A percentile compares a stretch with the other conserved stretches of the same genome.
These are phyloP conservation scores for Inosperma sp. DNA, from an alignment of 768 basidiomycete genomes.

Conservation along the genomic window DNA sequence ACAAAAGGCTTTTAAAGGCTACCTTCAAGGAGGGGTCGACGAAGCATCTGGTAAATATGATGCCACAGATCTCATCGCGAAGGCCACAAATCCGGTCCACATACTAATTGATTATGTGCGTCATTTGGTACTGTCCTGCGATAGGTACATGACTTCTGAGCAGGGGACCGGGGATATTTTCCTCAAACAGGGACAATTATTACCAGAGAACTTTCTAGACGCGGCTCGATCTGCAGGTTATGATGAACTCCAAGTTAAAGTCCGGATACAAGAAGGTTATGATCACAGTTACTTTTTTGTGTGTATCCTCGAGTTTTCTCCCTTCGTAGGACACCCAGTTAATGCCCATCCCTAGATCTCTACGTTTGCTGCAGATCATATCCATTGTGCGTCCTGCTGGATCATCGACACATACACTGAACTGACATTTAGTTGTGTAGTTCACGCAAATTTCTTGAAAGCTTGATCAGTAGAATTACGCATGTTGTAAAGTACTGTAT, in stretches of 20 bases:
- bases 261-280: conserved; percentile 78
- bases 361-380: conserved; percentile 84
- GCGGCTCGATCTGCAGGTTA: conserved; percentile 72
- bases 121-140: conserved; percentile 6
- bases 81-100: conserved; percentile 58
- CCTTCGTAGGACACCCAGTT: not conserved
- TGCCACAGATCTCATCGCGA: conserved; percentile 75
- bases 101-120: conserved; percentile 85
- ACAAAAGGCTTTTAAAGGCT: conserved; percentile 83
- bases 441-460: conserved; percentile 86
- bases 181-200: conserved; percentile 79
- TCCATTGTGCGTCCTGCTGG: conserved; percentile 61
- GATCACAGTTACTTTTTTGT: conserved; percentile 90
- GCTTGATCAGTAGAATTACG: conserved; percentile 35
- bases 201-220: conserved; percentile 83
- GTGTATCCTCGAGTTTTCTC: conserved; percentile 16
- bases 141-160: not conserved
- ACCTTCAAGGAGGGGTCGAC: conserved; percentile 68
- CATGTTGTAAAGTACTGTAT: not conserved
- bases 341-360: conserved; percentile 55
- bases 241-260: conserved; percentile 69
- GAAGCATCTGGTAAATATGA: conserved; percentile 78
- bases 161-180: conserved; percentile 82
- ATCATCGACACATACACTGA: conserved; percentile 10
- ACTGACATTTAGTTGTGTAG: conserved; percentile 38